Evolutionary conservation across 306 rosid species (phyloP).

Genomic region (Gillenia trifoliata): DNA sequence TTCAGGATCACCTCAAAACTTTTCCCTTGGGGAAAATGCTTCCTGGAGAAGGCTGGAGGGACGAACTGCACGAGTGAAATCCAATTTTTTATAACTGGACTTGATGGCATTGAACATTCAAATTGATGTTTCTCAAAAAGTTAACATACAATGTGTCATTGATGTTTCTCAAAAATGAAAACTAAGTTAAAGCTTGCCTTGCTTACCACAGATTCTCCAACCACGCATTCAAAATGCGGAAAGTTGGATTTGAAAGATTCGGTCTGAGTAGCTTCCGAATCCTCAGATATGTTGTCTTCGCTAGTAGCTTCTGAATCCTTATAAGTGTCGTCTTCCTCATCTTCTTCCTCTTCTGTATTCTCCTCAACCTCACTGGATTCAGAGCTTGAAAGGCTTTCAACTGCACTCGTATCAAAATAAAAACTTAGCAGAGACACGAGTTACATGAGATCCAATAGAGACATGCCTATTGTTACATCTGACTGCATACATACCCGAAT

Average conservation of each 20-base stretch:
- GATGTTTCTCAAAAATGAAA: background rate
- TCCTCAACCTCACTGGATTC: background rate
- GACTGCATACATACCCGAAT: background rate
- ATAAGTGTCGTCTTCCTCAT: background rate
- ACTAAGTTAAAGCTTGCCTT: background rate
- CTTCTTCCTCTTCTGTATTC: background rate
- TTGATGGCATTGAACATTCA: background rate
- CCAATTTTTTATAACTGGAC: background rate
- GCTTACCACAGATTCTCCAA: background rate
- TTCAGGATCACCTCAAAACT: background rate
- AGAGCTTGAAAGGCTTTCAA: background rate
- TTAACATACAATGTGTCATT: background rate
- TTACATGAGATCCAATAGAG: background rate
- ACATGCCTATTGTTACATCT: background rate
- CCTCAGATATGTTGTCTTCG: background rate
- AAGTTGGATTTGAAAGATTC: conserved; percentile 3
- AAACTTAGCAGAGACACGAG: background rate
- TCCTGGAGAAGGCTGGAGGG: background rate
- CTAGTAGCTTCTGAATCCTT: too few relatives aligned
- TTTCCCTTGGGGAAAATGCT: background rate
- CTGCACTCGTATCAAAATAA: background rate
- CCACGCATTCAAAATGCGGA: background rate
- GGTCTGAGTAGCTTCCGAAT: background rate
- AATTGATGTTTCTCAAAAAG: background rate
- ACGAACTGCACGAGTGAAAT: background rate